These are phyloP conservation scores for Castanea sativa DNA, from an alignment of 306 rosid genomes.

Conservation along the genomic window DNA sequence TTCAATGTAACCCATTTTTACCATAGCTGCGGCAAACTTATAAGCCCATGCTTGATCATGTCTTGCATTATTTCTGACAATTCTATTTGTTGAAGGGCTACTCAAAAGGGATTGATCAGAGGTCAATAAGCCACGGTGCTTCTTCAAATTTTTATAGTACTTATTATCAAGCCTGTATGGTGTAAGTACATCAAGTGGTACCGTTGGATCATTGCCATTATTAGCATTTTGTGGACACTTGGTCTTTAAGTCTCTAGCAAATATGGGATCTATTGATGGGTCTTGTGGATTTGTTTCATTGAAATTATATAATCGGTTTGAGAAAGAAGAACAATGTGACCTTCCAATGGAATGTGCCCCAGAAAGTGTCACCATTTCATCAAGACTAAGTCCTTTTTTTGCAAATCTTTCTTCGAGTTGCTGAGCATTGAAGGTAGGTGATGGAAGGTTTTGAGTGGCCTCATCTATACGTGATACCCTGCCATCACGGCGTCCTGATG, in stretches of 20 bases:
- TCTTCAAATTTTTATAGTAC: no score
- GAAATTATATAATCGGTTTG: not conserved
- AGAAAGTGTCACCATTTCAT: constrained; percentile 18
- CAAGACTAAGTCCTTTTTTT: not conserved
- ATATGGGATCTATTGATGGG: constrained; percentile 13
- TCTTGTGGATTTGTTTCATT: constrained; percentile 3
- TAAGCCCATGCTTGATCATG: no score
- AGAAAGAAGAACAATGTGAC: constrained; percentile 12
- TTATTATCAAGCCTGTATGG: no score
- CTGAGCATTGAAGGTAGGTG: not conserved
- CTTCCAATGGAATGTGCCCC: constrained; percentile 12
- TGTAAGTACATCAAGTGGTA: no score
- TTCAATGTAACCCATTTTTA: no score
- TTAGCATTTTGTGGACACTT: no score
- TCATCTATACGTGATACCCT: not conserved
- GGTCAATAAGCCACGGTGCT: no score
- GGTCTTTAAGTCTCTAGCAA: constrained; percentile 1
- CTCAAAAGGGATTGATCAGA: no score
- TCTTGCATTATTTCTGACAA: no score
- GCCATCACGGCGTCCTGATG: constrained; percentile 14
- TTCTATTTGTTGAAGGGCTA: no score
- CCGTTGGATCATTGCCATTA: no score
- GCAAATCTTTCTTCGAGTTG: constrained; percentile 1
- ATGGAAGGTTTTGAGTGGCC: not conserved
- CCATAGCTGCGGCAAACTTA: no score